These are phyloP conservation scores for Paracamarosporium sp. DNA, from an alignment of 2,329 filamentous ascomycete species.

Conservation along the genomic window DNA sequence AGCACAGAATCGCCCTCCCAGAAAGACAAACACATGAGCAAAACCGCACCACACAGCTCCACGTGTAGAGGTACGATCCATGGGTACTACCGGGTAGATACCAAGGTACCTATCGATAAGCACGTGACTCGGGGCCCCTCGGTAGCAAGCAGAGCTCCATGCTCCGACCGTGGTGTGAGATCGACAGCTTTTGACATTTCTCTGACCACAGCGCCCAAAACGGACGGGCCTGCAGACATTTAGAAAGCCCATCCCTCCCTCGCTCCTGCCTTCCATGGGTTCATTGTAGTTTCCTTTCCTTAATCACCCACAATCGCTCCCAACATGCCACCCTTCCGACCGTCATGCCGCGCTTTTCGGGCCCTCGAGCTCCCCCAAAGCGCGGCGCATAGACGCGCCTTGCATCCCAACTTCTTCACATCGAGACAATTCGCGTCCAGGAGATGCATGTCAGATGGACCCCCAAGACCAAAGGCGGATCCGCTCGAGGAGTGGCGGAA, in stretches of 20 bases:
- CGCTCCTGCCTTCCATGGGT: conserved; percentile 17
- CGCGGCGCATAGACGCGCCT: conserved; percentile 28
- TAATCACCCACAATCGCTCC: conserved; percentile 19
- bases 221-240: conserved; percentile 13
- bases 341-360: conserved; percentile 30
- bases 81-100: no score
- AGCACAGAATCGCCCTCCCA: no score
- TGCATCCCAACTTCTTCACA: conserved; percentile 25
- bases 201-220: conserved; percentile 5
- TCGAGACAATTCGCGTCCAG: conserved; percentile 20
- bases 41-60: no score
- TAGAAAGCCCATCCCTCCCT: background rate
- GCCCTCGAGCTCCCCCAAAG: conserved; percentile 34
- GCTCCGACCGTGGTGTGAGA: conserved; percentile 42
- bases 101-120: background rate
- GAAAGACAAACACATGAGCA: no score
- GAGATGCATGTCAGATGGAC: conserved; percentile 27
- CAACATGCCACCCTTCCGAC: conserved; percentile 38
- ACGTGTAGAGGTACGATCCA: no score
- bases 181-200: conserved; percentile 13
- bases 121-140: conserved; percentile 6
- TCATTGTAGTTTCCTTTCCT: conserved; percentile 17
- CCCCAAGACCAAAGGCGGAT: conserved; percentile 31
- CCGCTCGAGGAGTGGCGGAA: conserved; percentile 43
- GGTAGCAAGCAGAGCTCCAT: conserved; percentile 18